Evolutionary conservation across 768 basidiomycete species (phyloP).

Genomic region (Paxillus rubicundulus): DNA sequence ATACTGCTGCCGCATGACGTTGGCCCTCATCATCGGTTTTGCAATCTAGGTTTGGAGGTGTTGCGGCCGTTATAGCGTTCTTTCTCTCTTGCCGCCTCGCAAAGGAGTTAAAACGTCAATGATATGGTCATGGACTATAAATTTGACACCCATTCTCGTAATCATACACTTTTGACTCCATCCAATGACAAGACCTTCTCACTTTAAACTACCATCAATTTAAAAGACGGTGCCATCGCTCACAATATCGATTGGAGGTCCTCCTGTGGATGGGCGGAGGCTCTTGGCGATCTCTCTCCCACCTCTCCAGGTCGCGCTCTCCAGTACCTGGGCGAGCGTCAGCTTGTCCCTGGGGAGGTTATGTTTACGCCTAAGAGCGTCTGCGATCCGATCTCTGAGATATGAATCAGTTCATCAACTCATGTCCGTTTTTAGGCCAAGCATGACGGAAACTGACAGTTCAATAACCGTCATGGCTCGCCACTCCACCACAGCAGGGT

Average conservation of each 20-base stretch:
- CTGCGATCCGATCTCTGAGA: conserved; percentile 77
- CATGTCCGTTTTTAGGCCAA: background rate
- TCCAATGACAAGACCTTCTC: background rate
- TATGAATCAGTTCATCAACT: conserved; percentile 6
- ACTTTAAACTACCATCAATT: background rate
- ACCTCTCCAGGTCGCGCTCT: conserved; percentile 96
- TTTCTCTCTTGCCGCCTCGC: conserved; percentile 54
- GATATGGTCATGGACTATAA: background rate
- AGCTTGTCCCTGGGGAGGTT: conserved; percentile 51
- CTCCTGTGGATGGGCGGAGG: conserved; percentile 69
- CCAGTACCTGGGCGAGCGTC: conserved; percentile 83
- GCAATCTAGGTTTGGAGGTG: conserved; percentile 49
- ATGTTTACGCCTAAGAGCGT: conserved; percentile 61
- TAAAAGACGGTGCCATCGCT: conserved; percentile 85
- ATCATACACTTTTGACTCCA: background rate
- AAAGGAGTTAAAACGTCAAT: conserved; percentile 44
- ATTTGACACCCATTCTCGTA: background rate
- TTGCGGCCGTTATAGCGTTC: conserved; percentile 53
- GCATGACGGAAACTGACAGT: conserved; percentile 52
- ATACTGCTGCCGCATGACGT: background rate
- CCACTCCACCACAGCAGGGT: conserved; percentile 95
- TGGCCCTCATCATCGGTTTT: background rate
- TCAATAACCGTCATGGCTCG: conserved; percentile 92
- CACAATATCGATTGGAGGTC: conserved; percentile 83
- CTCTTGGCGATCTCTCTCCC: conserved; percentile 88